Conservation (phyloP, 2,329 filamentous ascomycete species). For the Annulohypoxylon truncatum region DNA sequence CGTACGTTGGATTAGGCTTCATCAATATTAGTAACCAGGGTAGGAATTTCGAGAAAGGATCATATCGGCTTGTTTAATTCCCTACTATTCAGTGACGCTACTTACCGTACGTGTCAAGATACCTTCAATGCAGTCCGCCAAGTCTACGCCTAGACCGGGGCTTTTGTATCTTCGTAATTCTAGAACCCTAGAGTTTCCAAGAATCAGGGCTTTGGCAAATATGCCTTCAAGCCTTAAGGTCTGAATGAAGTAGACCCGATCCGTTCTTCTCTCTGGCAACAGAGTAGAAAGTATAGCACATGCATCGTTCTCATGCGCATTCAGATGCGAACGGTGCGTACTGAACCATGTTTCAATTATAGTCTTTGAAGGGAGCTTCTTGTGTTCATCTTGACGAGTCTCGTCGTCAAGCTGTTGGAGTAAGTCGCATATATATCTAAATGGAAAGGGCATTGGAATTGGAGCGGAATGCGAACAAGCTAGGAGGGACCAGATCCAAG, state of each 20-base stretch:
- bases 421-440: conserved; percentile 78
- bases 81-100: conserved; percentile 20
- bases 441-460: conserved; percentile 66
- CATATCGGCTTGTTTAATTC: not conserved
- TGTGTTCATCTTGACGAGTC: conserved; percentile 49
- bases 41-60: not conserved
- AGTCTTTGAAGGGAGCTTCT: conserved; percentile 46
- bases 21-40: conserved; percentile 4
- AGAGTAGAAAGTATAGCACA: conserved; percentile 79
- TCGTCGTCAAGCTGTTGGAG: conserved; percentile 73
- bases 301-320: conserved; percentile 66
- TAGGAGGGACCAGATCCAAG: not conserved
- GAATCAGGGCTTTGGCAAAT: conserved; percentile 73
- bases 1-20: conserved; percentile 59
- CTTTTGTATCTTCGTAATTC: conserved; percentile 73
- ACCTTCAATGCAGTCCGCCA: conserved; percentile 77
- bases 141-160: conserved; percentile 69
- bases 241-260: conserved; percentile 81
- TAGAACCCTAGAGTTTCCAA: conserved; percentile 70
- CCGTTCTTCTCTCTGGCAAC: conserved; percentile 79
- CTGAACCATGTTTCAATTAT: conserved; percentile 75
- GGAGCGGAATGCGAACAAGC: not conserved
- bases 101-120: conserved; percentile 71
- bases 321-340: conserved; percentile 68
- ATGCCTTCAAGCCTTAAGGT: conserved; percentile 70